phyloP scores from a whole-genome alignment of 2,329 filamentous ascomycete species.

The Zasmidium citrigriseum region DNA sequence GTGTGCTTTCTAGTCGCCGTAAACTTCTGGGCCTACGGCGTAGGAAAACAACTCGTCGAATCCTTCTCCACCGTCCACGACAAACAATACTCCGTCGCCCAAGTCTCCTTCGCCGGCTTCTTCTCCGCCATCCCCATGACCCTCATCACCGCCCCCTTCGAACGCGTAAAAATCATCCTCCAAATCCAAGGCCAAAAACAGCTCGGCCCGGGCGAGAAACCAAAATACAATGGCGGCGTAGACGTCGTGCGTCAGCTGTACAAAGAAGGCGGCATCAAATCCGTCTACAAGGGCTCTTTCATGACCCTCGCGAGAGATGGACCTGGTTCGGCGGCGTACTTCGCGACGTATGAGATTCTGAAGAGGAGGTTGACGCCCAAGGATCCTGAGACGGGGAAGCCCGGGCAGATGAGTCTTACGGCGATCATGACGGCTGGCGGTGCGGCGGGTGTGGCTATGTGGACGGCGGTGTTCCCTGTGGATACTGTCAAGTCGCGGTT shows the following conservation, averaged over 20 bases:
- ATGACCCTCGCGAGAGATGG: slow-evolving; percentile 94
- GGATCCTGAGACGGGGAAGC: slow-evolving; percentile 68
- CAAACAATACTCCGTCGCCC: slow-evolving; percentile 74
- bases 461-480: slow-evolving; percentile 97
- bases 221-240: slow-evolving; percentile 80
- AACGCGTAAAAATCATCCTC: slow-evolving; percentile 97
- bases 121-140: slow-evolving; percentile 98
- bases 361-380: slow-evolving; percentile 84
- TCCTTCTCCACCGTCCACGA: slow-evolving; percentile 66
- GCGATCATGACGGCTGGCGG: slow-evolving; percentile 87
- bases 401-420: slow-evolving; percentile 76
- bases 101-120: slow-evolving; percentile 91
- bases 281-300: slow-evolving; percentile 85
- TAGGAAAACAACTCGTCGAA: slow-evolving; percentile 86
- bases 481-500: slow-evolving; percentile 94
- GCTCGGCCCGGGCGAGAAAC: slow-evolving; percentile 85
- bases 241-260: slow-evolving; percentile 95
- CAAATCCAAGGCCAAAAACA: slow-evolving; percentile 93
- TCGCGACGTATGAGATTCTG: slow-evolving; percentile 94
- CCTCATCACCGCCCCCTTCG: slow-evolving; percentile 95
- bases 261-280: slow-evolving; percentile 83
- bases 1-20: slow-evolving; percentile 56
- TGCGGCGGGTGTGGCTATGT: slow-evolving; percentile 94
- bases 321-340: slow-evolving; percentile 91
- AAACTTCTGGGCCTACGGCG: slow-evolving; percentile 83